Conservation (phyloP, 2,329 filamentous ascomycete genomes). For the Ascosphaera pollenicola region DNA sequence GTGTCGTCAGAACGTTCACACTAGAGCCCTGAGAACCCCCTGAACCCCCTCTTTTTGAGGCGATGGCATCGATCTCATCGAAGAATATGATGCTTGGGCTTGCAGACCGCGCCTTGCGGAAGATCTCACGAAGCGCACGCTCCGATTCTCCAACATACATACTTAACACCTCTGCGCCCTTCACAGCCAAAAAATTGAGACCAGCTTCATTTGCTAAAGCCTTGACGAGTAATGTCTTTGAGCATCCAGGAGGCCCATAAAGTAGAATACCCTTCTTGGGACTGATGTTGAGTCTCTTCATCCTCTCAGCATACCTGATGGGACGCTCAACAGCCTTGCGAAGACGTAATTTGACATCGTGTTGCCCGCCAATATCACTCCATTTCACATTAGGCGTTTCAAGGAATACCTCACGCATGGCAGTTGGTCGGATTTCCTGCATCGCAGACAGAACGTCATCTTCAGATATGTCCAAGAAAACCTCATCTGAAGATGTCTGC, state of each 20-base stretch:
- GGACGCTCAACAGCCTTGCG: constrained; percentile 36
- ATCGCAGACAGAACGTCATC: constrained; percentile 30
- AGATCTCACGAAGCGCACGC: constrained; percentile 86
- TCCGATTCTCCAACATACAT: constrained; percentile 98
- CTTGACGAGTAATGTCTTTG: constrained; percentile 85
- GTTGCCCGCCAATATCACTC: constrained; percentile 73
- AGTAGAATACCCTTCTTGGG: constrained; percentile 69
- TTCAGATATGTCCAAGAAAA: constrained; percentile 13
- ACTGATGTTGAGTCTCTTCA: constrained; percentile 28
- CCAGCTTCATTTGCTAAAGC: constrained; percentile 96
- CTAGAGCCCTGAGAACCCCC: constrained; percentile 98
- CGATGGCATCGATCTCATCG: constrained; percentile 95
- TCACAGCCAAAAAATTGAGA: constrained; percentile 95
- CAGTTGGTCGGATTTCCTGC: constrained; percentile 49
- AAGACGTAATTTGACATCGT: constrained; percentile 48
- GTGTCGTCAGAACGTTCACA: constrained; percentile 92
- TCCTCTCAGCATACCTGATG: constrained; percentile 29
- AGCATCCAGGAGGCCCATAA: constrained; percentile 89
- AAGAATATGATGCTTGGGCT: constrained; percentile 93
- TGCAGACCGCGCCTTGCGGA: constrained; percentile 77
- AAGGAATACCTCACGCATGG: constrained; percentile 74
- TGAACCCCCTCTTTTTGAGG: constrained; percentile 85
- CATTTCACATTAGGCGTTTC: constrained; percentile 72
- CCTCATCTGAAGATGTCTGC: background rate
- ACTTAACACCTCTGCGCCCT: constrained; percentile 94